Percentiles rank a stretch among this genome's conserved stretches.
These are phyloP conservation scores for Thelonectria olida DNA, from an alignment of 2,329 filamentous ascomycete species.

Conservation along the genomic window DNA sequence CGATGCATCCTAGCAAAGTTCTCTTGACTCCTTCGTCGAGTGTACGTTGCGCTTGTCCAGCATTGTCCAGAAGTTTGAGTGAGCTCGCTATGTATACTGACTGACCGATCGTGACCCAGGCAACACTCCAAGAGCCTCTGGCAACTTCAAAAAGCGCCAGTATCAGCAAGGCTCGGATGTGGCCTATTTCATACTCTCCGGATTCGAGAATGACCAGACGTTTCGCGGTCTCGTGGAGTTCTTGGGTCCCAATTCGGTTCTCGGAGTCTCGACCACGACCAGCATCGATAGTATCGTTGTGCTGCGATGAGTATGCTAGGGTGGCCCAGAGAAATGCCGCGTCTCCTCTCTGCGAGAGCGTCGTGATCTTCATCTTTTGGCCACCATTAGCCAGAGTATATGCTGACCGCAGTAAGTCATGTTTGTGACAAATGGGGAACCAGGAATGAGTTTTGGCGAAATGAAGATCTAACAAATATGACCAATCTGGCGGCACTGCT, in stretches of 20 bases:
- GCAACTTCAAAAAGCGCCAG: slow-evolving; percentile 7
- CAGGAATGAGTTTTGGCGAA: slow-evolving; percentile 21
- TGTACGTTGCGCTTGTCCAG: not conserved
- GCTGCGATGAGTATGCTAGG: slow-evolving; percentile 8
- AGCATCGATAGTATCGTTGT: not conserved
- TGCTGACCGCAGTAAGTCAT: slow-evolving; percentile 18
- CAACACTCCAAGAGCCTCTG: not conserved
- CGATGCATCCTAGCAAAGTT: slow-evolving; percentile 8
- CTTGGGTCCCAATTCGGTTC: not conserved
- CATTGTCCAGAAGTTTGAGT: not conserved
- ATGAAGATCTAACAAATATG: slow-evolving; percentile 14
- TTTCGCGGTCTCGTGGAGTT: not conserved
- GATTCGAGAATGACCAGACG: not conserved
- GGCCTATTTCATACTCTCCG: slow-evolving; percentile 8
- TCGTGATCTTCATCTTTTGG: not conserved
- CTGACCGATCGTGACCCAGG: slow-evolving; percentile 9
- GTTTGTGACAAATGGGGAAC: slow-evolving; percentile 20
- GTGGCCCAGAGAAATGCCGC: slow-evolving; percentile 14
- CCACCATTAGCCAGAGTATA: slow-evolving; percentile 9
- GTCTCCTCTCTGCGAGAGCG: not conserved
- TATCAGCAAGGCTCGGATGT: slow-evolving; percentile 14
- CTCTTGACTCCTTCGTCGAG: not conserved
- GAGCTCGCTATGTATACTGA: slow-evolving; percentile 5
- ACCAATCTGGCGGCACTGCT: slow-evolving; percentile 6
- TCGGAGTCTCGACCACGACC: not conserved